Conservation (phyloP, 2,329 filamentous ascomycete genomes). For the Juglanconis sp. region DNA sequence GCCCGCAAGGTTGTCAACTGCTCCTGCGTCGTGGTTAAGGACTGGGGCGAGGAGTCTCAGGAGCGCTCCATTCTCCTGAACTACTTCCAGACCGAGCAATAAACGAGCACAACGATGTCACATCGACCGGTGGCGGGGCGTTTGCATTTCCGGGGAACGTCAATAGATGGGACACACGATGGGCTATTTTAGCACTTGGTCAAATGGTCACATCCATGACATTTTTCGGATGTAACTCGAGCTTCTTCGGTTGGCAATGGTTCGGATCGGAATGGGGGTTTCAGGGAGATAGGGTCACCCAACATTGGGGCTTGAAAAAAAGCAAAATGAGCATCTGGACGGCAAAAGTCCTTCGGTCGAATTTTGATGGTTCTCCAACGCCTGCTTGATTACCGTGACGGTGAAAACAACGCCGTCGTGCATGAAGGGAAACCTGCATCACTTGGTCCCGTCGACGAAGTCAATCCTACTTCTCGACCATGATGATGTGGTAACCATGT, state of each 20-base stretch:
- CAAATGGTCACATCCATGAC: conserved; percentile 31
- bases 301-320: conserved; percentile 34
- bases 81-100: conserved; percentile 97
- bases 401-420: background rate
- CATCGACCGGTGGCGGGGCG: conserved; percentile 22
- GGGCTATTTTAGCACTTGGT: conserved; percentile 23
- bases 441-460: conserved; percentile 22
- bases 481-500: conserved; percentile 77
- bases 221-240: conserved; percentile 42
- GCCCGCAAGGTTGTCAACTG: conserved; percentile 99
- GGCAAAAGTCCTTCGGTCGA: conserved; percentile 19
- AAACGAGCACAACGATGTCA: conserved; percentile 37
- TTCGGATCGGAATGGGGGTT: conserved; percentile 29
- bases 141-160: conserved; percentile 18
- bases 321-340: conserved; percentile 29
- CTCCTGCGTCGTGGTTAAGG: conserved; percentile 99
- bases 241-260: conserved; percentile 44
- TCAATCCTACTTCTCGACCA: conserved; percentile 57
- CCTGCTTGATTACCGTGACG: conserved; percentile 29
- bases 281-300: conserved; percentile 29
- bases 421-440: background rate
- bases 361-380: background rate
- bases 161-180: conserved; percentile 35
- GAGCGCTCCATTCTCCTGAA: conserved; percentile 98
- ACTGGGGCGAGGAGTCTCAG: conserved; percentile 99